Evolutionary conservation across 495 filamentous ascomycete species (phyloP).

Genomic region (Acidomyces sp.): DNA sequence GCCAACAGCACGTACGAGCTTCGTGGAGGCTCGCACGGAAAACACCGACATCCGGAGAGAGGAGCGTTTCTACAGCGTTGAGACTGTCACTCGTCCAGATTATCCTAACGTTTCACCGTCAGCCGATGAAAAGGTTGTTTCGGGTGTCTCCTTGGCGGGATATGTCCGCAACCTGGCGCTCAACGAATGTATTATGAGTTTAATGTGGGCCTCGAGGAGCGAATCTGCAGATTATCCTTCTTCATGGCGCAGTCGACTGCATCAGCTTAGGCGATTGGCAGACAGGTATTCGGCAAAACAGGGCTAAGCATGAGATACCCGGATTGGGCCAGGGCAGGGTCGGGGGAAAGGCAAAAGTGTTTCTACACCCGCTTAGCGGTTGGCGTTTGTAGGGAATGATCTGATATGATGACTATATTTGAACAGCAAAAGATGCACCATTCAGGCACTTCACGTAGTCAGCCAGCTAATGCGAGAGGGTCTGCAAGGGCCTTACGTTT

Average conservation of each 20-base stretch:
- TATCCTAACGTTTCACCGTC: slow-evolving; percentile 87
- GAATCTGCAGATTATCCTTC: slow-evolving; percentile 54
- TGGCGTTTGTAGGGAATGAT: no score
- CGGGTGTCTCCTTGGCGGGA: slow-evolving; percentile 60
- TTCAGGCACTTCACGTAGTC: no score
- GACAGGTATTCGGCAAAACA: no score
- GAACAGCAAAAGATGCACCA: no score
- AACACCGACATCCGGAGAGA: slow-evolving; percentile 28
- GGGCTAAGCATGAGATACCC: no score
- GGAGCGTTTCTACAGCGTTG: slow-evolving; percentile 64
- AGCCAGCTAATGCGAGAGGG: no score
- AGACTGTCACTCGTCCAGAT: slow-evolving; percentile 66
- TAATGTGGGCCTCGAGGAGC: slow-evolving; percentile 63
- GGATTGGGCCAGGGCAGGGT: no score
- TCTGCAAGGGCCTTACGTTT: no score
- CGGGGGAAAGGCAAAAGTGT: no score
- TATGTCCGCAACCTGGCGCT: slow-evolving; percentile 84
- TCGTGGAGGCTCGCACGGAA: slow-evolving; percentile 32
- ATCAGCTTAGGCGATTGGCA: slow-evolving; percentile 69
- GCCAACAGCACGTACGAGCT: slow-evolving; percentile 58
- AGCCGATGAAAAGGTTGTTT: slow-evolving; percentile 73
- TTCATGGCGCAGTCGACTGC: slow-evolving; percentile 75
- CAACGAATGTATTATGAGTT: slow-evolving; percentile 83
- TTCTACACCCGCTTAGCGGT: no score
- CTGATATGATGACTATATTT: no score